Percentiles rank a stretch among this genome's conserved stretches.
These are phyloP conservation scores for Eucalyptus decipiens DNA, from an alignment of 345 rosid species.

Conservation along the genomic window DNA sequence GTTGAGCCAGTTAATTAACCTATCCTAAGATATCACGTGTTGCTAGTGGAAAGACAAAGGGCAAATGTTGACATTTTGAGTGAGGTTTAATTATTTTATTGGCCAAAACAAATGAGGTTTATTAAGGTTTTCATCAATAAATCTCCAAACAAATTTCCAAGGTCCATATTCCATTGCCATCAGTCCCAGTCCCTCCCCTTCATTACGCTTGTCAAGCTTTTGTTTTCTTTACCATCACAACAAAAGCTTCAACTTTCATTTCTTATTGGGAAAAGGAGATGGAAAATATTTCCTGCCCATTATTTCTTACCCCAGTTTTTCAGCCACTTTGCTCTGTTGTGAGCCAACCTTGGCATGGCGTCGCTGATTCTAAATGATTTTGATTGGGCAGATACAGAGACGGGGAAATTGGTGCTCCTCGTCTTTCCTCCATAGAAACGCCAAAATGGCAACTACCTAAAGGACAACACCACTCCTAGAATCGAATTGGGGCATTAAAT, in stretches of 20 bases:
- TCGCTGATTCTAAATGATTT: neutral
- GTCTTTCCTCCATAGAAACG: neutral
- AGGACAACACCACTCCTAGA: slow-evolving; percentile 16
- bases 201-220: too few species aligned
- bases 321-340: neutral
- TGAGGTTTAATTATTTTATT: too few species aligned
- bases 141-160: too few species aligned
- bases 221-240: neutral
- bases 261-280: neutral
- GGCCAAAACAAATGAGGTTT: too few species aligned
- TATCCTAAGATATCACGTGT: too few species aligned
- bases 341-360: neutral
- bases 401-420: slow-evolving; percentile 5
- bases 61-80: too few species aligned
- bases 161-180: too few species aligned
- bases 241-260: neutral
- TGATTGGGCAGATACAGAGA: neutral
- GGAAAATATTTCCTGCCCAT: neutral
- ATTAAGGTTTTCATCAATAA: too few species aligned
- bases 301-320: neutral
- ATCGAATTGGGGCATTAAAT: neutral
- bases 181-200: too few species aligned
- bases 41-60: too few species aligned
- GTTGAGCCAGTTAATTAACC: too few species aligned
- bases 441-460: slow-evolving; percentile 34